These are phyloP conservation scores for Garcia nutans DNA, from an alignment of 345 rosid species.

Conservation along the genomic window DNA sequence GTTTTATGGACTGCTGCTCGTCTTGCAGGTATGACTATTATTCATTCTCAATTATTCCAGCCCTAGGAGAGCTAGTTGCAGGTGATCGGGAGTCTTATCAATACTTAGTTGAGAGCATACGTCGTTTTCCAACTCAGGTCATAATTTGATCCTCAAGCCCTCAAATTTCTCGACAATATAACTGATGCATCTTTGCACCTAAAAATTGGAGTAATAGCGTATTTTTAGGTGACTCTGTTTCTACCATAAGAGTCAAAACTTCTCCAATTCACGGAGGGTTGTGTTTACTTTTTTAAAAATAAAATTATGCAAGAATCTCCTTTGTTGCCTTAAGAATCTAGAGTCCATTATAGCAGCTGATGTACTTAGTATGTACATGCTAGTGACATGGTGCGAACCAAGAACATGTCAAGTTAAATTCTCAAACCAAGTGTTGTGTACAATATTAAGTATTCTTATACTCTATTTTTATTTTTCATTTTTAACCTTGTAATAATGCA, in stretches of 20 bases:
- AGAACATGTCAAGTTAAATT: background rate
- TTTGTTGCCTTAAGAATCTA: background rate
- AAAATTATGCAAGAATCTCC: background rate
- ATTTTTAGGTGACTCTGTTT: too few species aligned
- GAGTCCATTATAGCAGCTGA: background rate
- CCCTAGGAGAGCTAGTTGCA: conserved; percentile 72
- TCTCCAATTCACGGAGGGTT: too few species aligned
- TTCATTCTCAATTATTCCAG: conserved; percentile 82
- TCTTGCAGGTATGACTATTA: conserved; percentile 73
- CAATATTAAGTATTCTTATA: background rate
- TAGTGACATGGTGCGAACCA: background rate
- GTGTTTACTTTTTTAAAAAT: too few species aligned
- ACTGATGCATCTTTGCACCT: background rate
- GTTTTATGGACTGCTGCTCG: background rate
- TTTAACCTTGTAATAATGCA: too few species aligned
- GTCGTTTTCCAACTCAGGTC: conserved; percentile 80
- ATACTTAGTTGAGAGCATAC: conserved; percentile 91
- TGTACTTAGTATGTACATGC: background rate
- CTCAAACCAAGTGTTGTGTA: background rate
- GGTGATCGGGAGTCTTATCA: conserved; percentile 85
- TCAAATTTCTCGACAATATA: background rate
- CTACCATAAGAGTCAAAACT: background rate
- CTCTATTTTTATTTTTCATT: background rate
- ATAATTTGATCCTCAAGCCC: background rate
- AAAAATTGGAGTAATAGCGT: too few species aligned